phyloP scores from a whole-genome alignment of 2,329 filamentous ascomycete species.

The Alternaria ethzedia region DNA sequence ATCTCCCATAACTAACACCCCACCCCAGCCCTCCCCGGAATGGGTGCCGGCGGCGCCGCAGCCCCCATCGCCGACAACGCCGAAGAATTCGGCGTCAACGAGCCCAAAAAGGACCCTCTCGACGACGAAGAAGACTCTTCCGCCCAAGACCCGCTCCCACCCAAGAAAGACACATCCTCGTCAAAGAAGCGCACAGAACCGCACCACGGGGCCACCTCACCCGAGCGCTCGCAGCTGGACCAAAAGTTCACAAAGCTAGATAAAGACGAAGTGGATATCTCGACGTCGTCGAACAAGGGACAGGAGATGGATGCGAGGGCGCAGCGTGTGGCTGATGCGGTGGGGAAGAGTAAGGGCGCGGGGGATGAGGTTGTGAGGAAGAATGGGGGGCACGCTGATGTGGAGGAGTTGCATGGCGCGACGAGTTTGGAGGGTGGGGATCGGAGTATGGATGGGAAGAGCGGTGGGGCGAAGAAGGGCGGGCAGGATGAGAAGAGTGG shows the following conservation, averaged over 20 bases:
- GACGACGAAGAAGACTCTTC: neutral
- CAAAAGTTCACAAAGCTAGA: conserved; percentile 16
- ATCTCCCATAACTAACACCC: neutral
- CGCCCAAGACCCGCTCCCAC: neutral
- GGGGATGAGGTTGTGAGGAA: neutral
- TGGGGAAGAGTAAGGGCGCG: neutral
- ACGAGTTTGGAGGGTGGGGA: neutral
- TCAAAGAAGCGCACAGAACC: conserved; percentile 1
- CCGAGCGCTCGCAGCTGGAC: neutral
- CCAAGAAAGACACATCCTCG: neutral
- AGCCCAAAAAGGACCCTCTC: conserved; percentile 7
- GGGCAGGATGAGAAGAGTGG: neutral
- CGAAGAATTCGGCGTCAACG: conserved; percentile 10
- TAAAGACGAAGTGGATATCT: conserved; percentile 7
- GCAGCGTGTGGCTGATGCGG: conserved; percentile 1
- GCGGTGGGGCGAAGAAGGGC: neutral
- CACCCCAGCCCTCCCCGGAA: conserved; percentile 14
- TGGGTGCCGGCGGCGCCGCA: conserved; percentile 14
- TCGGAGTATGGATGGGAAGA: neutral
- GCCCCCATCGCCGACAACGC: conserved; percentile 8
- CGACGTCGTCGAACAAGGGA: neutral
- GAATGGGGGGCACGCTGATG: conserved; percentile 11
- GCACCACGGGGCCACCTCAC: neutral
- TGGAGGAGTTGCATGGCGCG: conserved; percentile 14
- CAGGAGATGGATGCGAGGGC: neutral